These are phyloP conservation scores for Gastrodia elata DNA, from an alignment of 106 monocot species.

Conservation along the genomic window DNA sequence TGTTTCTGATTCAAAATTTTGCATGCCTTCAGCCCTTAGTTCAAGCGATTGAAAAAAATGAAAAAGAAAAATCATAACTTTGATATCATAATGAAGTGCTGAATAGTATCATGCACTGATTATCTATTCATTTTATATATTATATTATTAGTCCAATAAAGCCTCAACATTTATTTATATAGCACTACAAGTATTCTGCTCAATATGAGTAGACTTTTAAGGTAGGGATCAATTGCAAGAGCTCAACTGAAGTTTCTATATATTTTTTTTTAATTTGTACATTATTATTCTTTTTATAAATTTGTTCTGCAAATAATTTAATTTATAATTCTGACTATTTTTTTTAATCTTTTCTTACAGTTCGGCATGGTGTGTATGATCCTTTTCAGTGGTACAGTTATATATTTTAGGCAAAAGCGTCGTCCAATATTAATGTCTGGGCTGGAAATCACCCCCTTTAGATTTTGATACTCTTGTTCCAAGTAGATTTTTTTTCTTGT, in stretches of 20 bases:
- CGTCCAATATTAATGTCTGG: slow-evolving; percentile 22
- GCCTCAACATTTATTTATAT: too few relatives aligned
- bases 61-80: too few relatives aligned
- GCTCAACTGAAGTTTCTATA: too few relatives aligned
- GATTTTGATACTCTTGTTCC: slow-evolving; percentile 19
- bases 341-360: slow-evolving; percentile 13
- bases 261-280: neutral
- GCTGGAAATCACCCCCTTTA: slow-evolving; percentile 26
- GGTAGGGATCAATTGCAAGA: too few relatives aligned
- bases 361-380: slow-evolving; percentile 41
- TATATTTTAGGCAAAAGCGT: slow-evolving; percentile 38
- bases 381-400: slow-evolving; percentile 42
- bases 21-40: neutral
- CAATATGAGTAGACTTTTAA: too few relatives aligned
- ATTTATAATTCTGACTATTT: neutral
- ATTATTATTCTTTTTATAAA: neutral
- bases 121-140: too few relatives aligned
- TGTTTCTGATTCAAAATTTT: neutral
- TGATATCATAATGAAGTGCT: too few relatives aligned
- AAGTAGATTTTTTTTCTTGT: too few relatives aligned
- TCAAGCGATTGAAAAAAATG: too few relatives aligned
- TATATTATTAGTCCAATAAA: too few relatives aligned
- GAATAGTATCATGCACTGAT: too few relatives aligned
- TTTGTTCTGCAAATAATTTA: neutral
- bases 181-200: too few relatives aligned